These are phyloP conservation scores for Elsinoe fawcettii DNA, from an alignment of 2,329 filamentous ascomycete genomes.

Conservation along the genomic window DNA sequence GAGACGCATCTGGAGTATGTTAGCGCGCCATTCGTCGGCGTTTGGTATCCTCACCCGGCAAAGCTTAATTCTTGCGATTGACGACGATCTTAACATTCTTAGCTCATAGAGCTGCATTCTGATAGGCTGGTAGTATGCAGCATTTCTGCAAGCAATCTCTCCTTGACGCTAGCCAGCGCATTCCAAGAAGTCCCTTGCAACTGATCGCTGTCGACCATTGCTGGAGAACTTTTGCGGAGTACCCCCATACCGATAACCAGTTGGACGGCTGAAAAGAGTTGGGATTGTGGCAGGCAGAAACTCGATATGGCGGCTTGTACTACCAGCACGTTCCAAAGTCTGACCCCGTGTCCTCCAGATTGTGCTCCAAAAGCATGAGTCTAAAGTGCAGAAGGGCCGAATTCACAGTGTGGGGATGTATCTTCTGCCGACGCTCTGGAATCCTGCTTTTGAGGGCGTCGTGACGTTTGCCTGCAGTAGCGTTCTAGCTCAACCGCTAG, in stretches of 20 bases:
- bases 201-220: too few relatives aligned
- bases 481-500: not conserved
- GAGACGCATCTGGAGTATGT: slow-evolving; percentile 2
- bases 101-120: not conserved
- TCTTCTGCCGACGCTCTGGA: not conserved
- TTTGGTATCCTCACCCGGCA: not conserved
- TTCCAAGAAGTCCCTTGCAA: not conserved
- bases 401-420: not conserved
- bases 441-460: not conserved
- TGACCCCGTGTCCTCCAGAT: slow-evolving; percentile 7
- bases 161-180: not conserved
- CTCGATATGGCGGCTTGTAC: not conserved
- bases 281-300: not conserved
- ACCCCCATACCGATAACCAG: too few relatives aligned
- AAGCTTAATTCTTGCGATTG: not conserved
- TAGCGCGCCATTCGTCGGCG: not conserved
- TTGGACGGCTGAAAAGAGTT: not conserved
- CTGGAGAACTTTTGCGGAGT: too few relatives aligned
- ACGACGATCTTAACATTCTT: not conserved
- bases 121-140: not conserved
- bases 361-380: not conserved
- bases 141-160: too few relatives aligned
- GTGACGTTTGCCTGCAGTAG: slow-evolving; percentile 1
- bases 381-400: not conserved
- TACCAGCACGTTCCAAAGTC: not conserved